A percentile compares a stretch with the other conserved stretches of the same genome.
Evolutionary conservation across 306 rosid species (phyloP).

Genomic region (Corylus heterophylla): DNA sequence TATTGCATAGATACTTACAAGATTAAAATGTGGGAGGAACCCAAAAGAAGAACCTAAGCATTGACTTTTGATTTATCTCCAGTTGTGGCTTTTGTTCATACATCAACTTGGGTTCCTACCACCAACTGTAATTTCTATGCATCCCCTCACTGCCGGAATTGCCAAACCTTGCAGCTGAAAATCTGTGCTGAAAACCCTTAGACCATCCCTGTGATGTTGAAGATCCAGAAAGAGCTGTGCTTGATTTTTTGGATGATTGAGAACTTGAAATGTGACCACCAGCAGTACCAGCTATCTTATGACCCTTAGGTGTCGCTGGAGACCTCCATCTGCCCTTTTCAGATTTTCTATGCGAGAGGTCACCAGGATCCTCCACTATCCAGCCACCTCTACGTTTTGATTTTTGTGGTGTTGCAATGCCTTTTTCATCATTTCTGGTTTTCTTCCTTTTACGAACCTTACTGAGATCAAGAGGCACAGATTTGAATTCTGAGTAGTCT

Average conservation of each 20-base stretch:
- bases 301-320: conserved; percentile 45
- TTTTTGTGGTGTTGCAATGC: conserved; percentile 40
- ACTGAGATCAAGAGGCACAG: conserved; percentile 56
- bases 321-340: conserved; percentile 38
- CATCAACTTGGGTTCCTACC: conserved; percentile 37
- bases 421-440: conserved; percentile 40
- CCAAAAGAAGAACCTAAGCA: background rate
- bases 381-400: conserved; percentile 53
- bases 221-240: conserved; percentile 38
- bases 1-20: background rate
- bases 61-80: background rate
- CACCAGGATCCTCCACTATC: conserved; percentile 50
- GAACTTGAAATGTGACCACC: conserved; percentile 44
- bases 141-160: conserved; percentile 37
- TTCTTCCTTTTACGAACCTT: conserved; percentile 50
- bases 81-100: conserved; percentile 20
- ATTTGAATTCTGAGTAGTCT: conserved; percentile 43
- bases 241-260: conserved; percentile 25
- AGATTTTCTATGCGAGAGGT: conserved; percentile 40
- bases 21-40: background rate
- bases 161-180: conserved; percentile 57
- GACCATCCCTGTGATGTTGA: conserved; percentile 38
- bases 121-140: conserved; percentile 49
- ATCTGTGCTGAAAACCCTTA: conserved; percentile 36
- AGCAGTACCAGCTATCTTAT: conserved; percentile 14